Evolutionary conservation across 2,329 filamentous ascomycete species (phyloP).

Genomic region (Gaeumannomyces tritici): DNA sequence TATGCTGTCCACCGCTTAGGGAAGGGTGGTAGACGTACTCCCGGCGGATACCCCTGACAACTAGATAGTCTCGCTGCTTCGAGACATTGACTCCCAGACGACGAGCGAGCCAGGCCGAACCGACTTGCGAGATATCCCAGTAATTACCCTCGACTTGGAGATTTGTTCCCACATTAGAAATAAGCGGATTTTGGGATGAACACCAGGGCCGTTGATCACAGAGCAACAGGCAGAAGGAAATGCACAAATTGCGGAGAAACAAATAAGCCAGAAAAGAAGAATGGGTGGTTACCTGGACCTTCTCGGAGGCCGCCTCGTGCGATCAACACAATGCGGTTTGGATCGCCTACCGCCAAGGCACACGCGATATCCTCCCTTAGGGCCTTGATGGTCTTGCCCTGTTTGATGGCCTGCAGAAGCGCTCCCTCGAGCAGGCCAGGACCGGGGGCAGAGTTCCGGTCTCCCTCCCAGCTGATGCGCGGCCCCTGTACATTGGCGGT

Average conservation of each 20-base stretch:
- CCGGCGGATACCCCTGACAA: conserved; percentile 20
- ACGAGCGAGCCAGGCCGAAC: conserved; percentile 19
- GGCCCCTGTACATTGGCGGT: conserved; percentile 1
- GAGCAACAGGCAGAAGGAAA: no score
- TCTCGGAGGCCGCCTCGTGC: conserved; percentile 19
- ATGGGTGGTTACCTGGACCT: conserved; percentile 7
- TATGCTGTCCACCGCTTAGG: no score
- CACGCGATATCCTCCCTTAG: conserved; percentile 15
- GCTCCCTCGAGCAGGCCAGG: conserved; percentile 5
- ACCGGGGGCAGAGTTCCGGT: no score
- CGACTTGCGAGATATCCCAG: conserved; percentile 19
- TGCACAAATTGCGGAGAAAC: no score
- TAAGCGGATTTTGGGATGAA: no score
- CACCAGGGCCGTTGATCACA: no score
- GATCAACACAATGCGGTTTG: conserved; percentile 18
- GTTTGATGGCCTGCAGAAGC: conserved; percentile 10
- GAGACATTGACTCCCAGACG: conserved; percentile 18
- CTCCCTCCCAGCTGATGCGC: conserved; percentile 5
- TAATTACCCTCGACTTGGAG: conserved; percentile 17
- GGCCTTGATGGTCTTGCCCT: conserved; percentile 17
- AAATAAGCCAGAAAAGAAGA: no score
- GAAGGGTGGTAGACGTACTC: conserved; percentile 21
- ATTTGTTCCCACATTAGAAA: no score
- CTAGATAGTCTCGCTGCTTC: conserved; percentile 12
- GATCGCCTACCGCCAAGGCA: conserved; percentile 14